phyloP scores from a whole-genome alignment of 768 basidiomycete species.

The Rickenella mellea region DNA sequence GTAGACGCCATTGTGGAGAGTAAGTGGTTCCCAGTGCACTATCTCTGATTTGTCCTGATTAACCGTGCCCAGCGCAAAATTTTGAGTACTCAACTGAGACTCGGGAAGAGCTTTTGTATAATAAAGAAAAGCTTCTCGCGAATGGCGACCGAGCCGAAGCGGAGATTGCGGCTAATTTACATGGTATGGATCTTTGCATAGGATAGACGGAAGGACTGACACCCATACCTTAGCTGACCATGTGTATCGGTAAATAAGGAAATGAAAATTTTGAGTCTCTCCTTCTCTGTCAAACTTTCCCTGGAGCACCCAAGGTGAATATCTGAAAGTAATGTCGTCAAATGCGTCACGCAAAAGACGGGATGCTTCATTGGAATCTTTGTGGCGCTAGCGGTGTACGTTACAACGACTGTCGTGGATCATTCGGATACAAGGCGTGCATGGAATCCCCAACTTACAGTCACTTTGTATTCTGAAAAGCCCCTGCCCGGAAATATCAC shows the following conservation, averaged over 20 bases:
- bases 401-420: no score
- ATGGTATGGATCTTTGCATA: constrained; percentile 36
- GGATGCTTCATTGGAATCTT: no score
- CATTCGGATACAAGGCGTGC: no score
- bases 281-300: neutral
- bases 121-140: constrained; percentile 96
- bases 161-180: constrained; percentile 91
- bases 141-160: constrained; percentile 96
- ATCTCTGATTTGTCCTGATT: neutral
- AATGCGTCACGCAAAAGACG: constrained; percentile 16
- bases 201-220: neutral
- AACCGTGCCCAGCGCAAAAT: constrained; percentile 67
- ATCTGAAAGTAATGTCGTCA: constrained; percentile 16
- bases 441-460: no score
- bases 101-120: constrained; percentile 95
- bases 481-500: no score
- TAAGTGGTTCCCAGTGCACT: constrained; percentile 29
- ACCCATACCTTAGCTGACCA: neutral
- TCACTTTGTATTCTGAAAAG: no score
- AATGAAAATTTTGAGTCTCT: neutral
- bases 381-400: no score
- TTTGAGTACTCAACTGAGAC: constrained; percentile 97
- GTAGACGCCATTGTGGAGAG: constrained; percentile 99
- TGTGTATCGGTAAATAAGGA: constrained; percentile 1
- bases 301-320: constrained; percentile 2